A percentile compares a stretch with the other conserved stretches of the same genome.
phyloP scores from a whole-genome alignment of 2,329 filamentous ascomycete genomes.

The Xylaria sp. region DNA sequence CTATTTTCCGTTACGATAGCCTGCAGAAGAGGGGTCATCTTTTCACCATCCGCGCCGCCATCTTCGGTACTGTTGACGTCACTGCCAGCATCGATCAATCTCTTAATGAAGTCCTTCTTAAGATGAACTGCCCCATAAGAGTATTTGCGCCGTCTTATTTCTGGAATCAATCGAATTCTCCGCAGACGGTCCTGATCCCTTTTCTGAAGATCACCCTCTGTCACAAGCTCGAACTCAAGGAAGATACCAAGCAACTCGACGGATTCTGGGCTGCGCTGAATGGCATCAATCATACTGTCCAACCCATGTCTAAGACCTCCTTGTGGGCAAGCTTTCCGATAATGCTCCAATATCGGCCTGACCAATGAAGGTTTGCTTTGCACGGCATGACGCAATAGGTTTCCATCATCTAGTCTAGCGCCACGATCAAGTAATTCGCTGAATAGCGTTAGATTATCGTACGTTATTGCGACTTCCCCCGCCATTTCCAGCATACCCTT shows the following conservation, averaged over 20 bases:
- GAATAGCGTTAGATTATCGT: background rate
- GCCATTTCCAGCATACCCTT: too few relatives aligned
- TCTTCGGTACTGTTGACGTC: background rate
- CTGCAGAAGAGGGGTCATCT: background rate
- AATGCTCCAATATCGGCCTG: background rate
- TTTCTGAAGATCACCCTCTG: background rate
- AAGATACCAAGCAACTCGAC: background rate
- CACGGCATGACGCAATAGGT: background rate
- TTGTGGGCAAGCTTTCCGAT: background rate
- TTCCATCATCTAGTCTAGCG: background rate
- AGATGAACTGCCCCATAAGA: background rate
- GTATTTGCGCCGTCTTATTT: background rate
- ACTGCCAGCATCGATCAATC: background rate
- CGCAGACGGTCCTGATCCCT: too few relatives aligned
- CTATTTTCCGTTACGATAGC: background rate
- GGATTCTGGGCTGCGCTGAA: rapidly evolving
- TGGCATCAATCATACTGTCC: rapidly evolving
- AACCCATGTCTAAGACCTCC: background rate
- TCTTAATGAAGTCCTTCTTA: background rate
- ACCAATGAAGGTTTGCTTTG: background rate
- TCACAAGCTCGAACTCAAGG: background rate
- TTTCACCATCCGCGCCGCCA: background rate
- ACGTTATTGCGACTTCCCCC: background rate
- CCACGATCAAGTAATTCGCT: background rate
- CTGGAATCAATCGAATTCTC: too few relatives aligned